These are phyloP conservation scores for Tylopilus orsonianus DNA, from an alignment of 1,284 basidiomycete species.

Conservation along the genomic window DNA sequence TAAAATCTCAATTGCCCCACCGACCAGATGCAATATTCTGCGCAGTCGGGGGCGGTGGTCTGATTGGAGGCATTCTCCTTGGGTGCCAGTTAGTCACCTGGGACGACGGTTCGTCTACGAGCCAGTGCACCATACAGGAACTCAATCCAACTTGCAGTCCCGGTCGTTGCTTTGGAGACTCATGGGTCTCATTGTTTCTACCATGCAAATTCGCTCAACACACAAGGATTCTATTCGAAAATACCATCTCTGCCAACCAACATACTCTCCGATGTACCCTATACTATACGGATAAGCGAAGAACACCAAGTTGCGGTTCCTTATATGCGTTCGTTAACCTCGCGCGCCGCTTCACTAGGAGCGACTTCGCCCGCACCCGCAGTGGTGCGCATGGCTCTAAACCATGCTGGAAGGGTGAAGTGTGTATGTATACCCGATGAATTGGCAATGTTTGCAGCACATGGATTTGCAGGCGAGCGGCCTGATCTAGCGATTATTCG, in stretches of 20 bases:
- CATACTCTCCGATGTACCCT: slow-evolving; percentile 31
- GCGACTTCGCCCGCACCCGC: slow-evolving; percentile 61
- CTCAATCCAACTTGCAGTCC: slow-evolving; percentile 43
- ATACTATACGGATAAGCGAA: slow-evolving; percentile 38
- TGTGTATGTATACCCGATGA: slow-evolving; percentile 66
- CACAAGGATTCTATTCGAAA: slow-evolving; percentile 40
- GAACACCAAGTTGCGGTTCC: slow-evolving; percentile 51
- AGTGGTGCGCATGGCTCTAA: slow-evolving; percentile 62
- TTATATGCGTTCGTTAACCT: slow-evolving; percentile 54
- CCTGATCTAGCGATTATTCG: not conserved
- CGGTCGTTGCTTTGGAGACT: slow-evolving; percentile 64
- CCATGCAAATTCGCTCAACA: slow-evolving; percentile 63
- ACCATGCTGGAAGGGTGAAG: slow-evolving; percentile 52
- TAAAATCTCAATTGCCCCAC: slow-evolving; percentile 48
- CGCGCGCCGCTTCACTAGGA: slow-evolving; percentile 67
- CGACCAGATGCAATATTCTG: slow-evolving; percentile 74
- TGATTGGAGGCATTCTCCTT: slow-evolving; percentile 65
- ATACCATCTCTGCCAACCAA: slow-evolving; percentile 22
- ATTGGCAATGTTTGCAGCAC: slow-evolving; percentile 59
- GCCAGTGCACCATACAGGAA: not conserved
- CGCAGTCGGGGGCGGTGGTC: slow-evolving; percentile 71
- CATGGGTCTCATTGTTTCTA: slow-evolving; percentile 73
- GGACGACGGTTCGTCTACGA: slow-evolving; percentile 54
- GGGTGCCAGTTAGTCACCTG: slow-evolving; percentile 63
- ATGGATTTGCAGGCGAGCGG: slow-evolving; percentile 53